A percentile compares a stretch with the other conserved stretches of the same genome.
phyloP scores from a whole-genome alignment of 805 yeast species.

The Candida dajiaensis region DNA sequence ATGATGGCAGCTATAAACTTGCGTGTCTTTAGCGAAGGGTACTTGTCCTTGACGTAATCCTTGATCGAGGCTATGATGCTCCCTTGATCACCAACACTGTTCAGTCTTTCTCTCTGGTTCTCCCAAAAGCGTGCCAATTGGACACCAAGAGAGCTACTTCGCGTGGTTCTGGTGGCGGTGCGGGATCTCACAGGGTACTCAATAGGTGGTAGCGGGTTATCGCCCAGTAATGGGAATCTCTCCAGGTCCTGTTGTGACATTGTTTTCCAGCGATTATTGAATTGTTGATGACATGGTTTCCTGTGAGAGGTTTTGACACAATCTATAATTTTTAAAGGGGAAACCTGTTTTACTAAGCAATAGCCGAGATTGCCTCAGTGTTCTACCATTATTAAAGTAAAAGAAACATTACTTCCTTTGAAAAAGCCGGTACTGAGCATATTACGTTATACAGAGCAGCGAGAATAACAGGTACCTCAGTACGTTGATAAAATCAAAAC shows the following conservation, averaged over 20 bases:
- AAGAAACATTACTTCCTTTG: too few species aligned
- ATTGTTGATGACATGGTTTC: not conserved
- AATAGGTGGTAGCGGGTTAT: not conserved
- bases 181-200: not conserved
- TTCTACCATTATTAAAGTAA: too few species aligned
- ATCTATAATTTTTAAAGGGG: too few species aligned
- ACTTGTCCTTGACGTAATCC: slow-evolving; percentile 14
- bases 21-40: slow-evolving; percentile 17
- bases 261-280: too few species aligned
- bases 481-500: too few species aligned
- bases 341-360: too few species aligned
- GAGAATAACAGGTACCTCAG: too few species aligned
- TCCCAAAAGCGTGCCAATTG: not conserved
- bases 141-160: slow-evolving; percentile 1
- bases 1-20: slow-evolving; percentile 18
- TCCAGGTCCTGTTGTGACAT: not conserved
- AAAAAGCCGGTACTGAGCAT: too few species aligned
- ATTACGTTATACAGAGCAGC: too few species aligned
- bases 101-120: not conserved
- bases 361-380: too few species aligned
- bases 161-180: not conserved
- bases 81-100: not conserved
- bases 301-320: not conserved
- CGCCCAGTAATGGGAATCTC: not conserved
- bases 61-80: slow-evolving; percentile 14